Base-by-base conservation (phyloP, 2,329 filamentous ascomycete genomes). In the Fusarium nodosum region DNA sequence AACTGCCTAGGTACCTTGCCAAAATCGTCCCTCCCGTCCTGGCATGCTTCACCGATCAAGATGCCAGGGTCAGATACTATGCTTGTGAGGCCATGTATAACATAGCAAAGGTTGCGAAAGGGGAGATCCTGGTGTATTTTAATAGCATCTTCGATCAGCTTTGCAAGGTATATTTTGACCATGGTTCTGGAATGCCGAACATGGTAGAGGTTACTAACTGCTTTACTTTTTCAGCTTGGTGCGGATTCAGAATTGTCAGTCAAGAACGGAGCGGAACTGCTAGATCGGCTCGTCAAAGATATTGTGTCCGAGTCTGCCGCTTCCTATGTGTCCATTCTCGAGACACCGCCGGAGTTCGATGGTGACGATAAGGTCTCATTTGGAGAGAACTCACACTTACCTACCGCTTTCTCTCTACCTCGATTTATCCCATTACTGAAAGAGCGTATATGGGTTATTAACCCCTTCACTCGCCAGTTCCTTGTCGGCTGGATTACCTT, bases 71-170 rank as follows among this genome's bases (percentile, higher is more conserved):
- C 33, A 89, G 96, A 69, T 99, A 99, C 80, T 99, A 99, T 82
- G 96, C 96, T 26, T 99, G 96, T 82, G 96, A 99, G 83, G 97
- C 94, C 80, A 99, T 99, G 96, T 99, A 99, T 83, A 99, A 99
- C 81, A 99, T 99, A 77, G 94, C 96, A 77, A 99, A 99, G 82
- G 96, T 99, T 48, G 96, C 95, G 64, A 99, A 99, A 81, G 96
- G 97, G 38, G 96, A 99, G 81, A 96, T 99, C 22, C 82, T 99
- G 70, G 88, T 97, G 41, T 99, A 97, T 84, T 99, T 99, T 81
- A 99, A 99, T 81, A 92, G 97, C 75, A 96, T 99, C 68, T 99
- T 99, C 77, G 96, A 99, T 82, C 94, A 96, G 24, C 84, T 99
- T 56, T 97, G 94, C 83, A 98, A 97, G 87, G 94, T 97, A 82